Conservation (phyloP, 768 basidiomycete species). For the Lactarius vividus region DNA sequence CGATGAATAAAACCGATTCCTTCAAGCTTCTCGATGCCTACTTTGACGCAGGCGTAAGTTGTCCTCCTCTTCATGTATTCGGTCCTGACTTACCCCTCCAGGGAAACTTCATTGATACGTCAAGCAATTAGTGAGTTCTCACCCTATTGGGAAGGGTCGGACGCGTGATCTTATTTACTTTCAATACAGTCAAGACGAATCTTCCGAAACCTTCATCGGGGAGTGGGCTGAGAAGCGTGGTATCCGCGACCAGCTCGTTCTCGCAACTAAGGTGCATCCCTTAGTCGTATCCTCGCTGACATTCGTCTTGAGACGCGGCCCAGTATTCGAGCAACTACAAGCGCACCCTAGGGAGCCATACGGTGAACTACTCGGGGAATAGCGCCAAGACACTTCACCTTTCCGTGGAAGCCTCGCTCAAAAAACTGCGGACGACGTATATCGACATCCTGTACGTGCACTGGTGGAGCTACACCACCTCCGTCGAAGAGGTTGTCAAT, state of each 20-base stretch:
- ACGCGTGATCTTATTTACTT: neutral
- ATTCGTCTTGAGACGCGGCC: neutral
- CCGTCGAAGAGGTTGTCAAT: constrained; percentile 56
- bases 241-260: constrained; percentile 46
- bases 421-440: constrained; percentile 46
- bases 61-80: constrained; percentile 9
- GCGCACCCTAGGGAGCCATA: constrained; percentile 27
- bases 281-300: neutral
- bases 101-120: constrained; percentile 51
- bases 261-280: constrained; percentile 39
- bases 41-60: constrained; percentile 46
- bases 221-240: constrained; percentile 48
- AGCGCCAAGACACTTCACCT: constrained; percentile 41
- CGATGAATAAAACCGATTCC: constrained; percentile 42
- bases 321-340: constrained; percentile 25
- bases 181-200: constrained; percentile 46
- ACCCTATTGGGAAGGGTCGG: neutral
- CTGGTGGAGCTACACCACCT: constrained; percentile 52
- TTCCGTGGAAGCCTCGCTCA: constrained; percentile 42
- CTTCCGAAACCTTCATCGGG: constrained; percentile 52
- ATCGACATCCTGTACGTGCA: constrained; percentile 49
- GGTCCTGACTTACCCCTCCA: constrained; percentile 39
- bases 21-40: constrained; percentile 48
- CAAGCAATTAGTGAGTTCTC: constrained; percentile 42
- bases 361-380: constrained; percentile 42